Evolutionary conservation across 495 filamentous ascomycete species (phyloP).

Genomic region (Emericellopsis terricola): DNA sequence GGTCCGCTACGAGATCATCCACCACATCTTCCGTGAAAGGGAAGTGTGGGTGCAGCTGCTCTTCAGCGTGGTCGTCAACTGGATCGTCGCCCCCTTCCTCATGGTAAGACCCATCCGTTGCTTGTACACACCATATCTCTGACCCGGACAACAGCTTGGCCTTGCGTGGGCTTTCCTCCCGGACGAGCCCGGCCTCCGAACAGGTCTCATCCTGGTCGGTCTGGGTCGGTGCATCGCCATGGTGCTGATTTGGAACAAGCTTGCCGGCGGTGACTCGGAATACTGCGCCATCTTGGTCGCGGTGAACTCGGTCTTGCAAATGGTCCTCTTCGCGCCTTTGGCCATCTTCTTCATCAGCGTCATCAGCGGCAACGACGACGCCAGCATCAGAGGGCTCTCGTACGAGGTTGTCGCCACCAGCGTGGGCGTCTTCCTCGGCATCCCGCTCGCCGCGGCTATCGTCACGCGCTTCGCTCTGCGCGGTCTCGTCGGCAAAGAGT

Average conservation of each 20-base stretch:
- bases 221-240: constrained; percentile 71
- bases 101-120: constrained; percentile 44
- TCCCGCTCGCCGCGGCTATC: constrained; percentile 65
- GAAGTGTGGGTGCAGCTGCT: constrained; percentile 62
- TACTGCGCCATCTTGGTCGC: constrained; percentile 88
- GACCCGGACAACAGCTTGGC: constrained; percentile 28
- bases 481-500: constrained; percentile 27
- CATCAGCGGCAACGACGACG: constrained; percentile 29
- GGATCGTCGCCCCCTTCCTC: constrained; percentile 75
- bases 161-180: constrained; percentile 75
- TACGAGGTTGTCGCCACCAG: constrained; percentile 61
- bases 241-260: constrained; percentile 65
- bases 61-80: constrained; percentile 69
- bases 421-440: constrained; percentile 73
- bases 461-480: constrained; percentile 51
- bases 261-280: constrained; percentile 61
- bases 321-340: constrained; percentile 69
- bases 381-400: constrained; percentile 25
- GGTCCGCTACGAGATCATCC: constrained; percentile 67
- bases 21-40: constrained; percentile 41
- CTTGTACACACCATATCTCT: not conserved
- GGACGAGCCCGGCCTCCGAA: constrained; percentile 45
- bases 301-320: constrained; percentile 73
- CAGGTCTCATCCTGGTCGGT: constrained; percentile 63
- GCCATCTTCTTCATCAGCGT: constrained; percentile 61